Percentiles rank a stretch among this genome's conserved stretches.
Evolutionary conservation across 2,329 filamentous ascomycete species (phyloP).

Genomic region (Calonectria pseudoreteaudii): DNA sequence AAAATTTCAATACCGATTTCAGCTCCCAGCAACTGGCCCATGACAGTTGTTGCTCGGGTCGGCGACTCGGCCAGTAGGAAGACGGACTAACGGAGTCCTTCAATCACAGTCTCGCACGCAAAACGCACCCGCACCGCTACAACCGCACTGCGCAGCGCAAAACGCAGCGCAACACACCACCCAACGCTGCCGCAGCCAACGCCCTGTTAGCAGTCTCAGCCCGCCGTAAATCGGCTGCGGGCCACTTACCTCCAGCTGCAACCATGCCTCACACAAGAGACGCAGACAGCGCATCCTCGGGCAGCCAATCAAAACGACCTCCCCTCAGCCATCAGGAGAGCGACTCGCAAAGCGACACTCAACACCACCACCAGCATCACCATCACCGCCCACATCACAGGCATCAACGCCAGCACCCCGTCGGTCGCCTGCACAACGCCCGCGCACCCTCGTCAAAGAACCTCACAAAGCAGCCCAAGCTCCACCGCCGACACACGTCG

Average conservation of each 20-base stretch:
- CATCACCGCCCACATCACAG: slow-evolving; percentile 47
- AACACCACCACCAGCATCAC: slow-evolving; percentile 42
- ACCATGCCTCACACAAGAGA: slow-evolving; percentile 60
- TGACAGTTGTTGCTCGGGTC: slow-evolving; percentile 33
- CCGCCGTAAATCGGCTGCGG: slow-evolving; percentile 12
- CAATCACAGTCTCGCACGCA: slow-evolving; percentile 19
- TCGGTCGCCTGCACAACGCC: slow-evolving; percentile 59
- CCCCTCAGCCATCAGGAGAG: slow-evolving; percentile 51
- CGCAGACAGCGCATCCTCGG: slow-evolving; percentile 59
- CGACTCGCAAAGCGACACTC: slow-evolving; percentile 48
- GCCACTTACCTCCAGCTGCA: slow-evolving; percentile 32
- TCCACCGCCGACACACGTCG: slow-evolving; percentile 58
- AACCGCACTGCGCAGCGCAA: slow-evolving; percentile 6
- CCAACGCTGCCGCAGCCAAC: slow-evolving; percentile 3
- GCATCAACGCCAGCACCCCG: slow-evolving; percentile 51
- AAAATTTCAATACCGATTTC: slow-evolving; percentile 15
- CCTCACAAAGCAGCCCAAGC: slow-evolving; percentile 59
- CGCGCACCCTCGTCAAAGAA: slow-evolving; percentile 65
- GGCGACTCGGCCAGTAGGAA: slow-evolving; percentile 33
- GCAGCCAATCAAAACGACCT: slow-evolving; percentile 68
- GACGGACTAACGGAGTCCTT: slow-evolving; percentile 26
- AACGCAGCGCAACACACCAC: slow-evolving; percentile 10
- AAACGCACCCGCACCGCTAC: slow-evolving; percentile 21
- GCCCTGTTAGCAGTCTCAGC: neutral
- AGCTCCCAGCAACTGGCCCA: slow-evolving; percentile 25